Evolutionary conservation across 495 filamentous ascomycete species (phyloP).

Genomic region (Xylaria flabelliformis): DNA sequence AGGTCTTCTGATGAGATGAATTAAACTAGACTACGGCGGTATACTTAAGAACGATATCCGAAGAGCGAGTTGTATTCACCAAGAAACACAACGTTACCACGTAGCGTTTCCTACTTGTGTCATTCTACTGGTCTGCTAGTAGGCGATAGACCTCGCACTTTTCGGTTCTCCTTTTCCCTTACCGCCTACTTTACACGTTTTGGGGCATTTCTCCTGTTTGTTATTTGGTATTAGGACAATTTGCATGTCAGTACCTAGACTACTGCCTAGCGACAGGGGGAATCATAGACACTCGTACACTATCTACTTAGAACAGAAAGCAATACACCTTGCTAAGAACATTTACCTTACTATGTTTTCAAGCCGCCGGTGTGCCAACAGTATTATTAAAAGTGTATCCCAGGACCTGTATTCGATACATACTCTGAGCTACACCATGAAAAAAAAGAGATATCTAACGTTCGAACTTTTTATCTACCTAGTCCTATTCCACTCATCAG

Average conservation of each 20-base stretch:
- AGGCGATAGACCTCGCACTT: neutral
- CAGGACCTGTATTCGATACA: neutral
- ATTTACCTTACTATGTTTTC: neutral
- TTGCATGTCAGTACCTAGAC: neutral
- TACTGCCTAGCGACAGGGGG: constrained; percentile 3
- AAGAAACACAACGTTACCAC: constrained; percentile 8
- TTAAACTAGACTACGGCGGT: neutral
- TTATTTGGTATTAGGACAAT: neutral
- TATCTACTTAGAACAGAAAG: constrained; percentile 16
- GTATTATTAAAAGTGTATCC: neutral
- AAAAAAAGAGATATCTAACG: neutral
- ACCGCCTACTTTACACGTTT: neutral
- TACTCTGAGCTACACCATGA: neutral
- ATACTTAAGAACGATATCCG: neutral
- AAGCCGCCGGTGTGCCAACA: neutral
- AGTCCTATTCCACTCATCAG: neutral
- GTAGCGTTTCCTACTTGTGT: constrained; percentile 9
- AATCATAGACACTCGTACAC: neutral
- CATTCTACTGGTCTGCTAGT: neutral
- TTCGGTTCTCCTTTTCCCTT: neutral
- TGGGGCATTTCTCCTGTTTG: neutral
- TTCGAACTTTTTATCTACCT: neutral
- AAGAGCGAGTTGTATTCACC: neutral
- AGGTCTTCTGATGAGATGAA: constrained; percentile 23
- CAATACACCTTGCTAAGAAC: neutral